Evolutionary conservation across 306 rosid genomes (phyloP), one percentile per base, ranked within the genome.

Genomic region (Comarum palustre): DNA sequence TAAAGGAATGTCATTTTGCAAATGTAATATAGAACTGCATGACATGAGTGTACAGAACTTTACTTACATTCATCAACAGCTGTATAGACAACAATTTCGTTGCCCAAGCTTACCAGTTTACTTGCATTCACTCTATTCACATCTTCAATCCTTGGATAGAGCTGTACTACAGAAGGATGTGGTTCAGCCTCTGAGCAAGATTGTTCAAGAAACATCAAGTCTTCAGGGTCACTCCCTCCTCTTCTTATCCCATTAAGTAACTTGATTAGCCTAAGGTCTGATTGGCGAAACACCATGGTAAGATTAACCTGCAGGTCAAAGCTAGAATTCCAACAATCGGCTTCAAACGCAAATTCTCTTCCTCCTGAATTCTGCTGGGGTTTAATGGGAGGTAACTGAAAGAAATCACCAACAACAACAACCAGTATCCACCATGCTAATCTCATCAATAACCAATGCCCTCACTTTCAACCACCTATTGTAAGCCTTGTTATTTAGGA

Each of bases 371-470:
- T 5, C 39, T 9, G 16, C 3, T 34, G 59, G 13, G 31, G 11
- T 13, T 43, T 62, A 45, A 86, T 5, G 2, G 90, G 86, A 3
- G 93, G 80, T 69, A 88, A 64, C 87, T 88, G 93, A 48, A 82
- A 88, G 83, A 88, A 88, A 79, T 88, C 93, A 45, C 93, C 89
- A 75, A 73, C 69, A 60, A 79, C 89, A 52, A 86, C 83, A 47
- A 82, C n/a, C 63, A 10, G 74, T 80, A 69, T 77, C 84, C 47
- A 88, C 77, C 90, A 88, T 86, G 76, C 93, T 77, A 34, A 75
- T 74, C 55, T 88, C 93, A 63, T 88, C 93, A 22, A 88, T 73
- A 15, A 88, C 89, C 73, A 86, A 82, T 24, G 81, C 90, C 46
- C 72, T 1, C 31, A 69, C 90, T 50, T 73, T 81, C 64, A 5